phyloP scores from a whole-genome alignment of 208 protist species.

The Jaenimonas drosophilae region DNA sequence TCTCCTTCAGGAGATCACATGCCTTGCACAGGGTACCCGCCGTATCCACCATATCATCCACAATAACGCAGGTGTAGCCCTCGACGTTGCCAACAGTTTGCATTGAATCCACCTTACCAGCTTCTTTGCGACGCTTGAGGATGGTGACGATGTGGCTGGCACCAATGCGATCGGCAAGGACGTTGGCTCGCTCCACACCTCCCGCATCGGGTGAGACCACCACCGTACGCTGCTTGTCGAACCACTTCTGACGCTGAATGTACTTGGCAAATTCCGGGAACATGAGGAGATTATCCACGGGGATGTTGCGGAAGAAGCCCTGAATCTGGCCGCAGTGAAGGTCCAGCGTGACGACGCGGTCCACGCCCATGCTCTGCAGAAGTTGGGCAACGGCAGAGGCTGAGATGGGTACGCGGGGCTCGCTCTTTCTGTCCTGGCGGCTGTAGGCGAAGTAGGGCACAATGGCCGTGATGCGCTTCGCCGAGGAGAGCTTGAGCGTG shows the following conservation, averaged over 20 bases:
- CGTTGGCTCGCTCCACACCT: conserved; percentile 91
- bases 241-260: conserved; percentile 74
- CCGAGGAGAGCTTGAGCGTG: conserved; percentile 84
- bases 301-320: conserved; percentile 94
- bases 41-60: conserved; percentile 98
- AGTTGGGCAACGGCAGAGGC: conserved; percentile 92
- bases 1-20: conserved; percentile 77
- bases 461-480: conserved; percentile 92
- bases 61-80: conserved; percentile 91
- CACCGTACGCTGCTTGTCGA: conserved; percentile 62
- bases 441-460: conserved; percentile 95
- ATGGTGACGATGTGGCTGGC: conserved; percentile 89
- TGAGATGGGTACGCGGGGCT: conserved; percentile 94
- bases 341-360: conserved; percentile 92
- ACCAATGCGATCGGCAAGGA: conserved; percentile 76
- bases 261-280: conserved; percentile 85
- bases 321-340: conserved; percentile 94
- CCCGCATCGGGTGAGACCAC: conserved; percentile 96
- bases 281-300: conserved; percentile 92
- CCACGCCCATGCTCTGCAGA: conserved; percentile 88
- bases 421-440: conserved; percentile 95
- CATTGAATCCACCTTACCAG: conserved; percentile 90
- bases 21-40: conserved; percentile 92
- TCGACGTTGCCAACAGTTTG: conserved; percentile 93
- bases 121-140: conserved; percentile 86